A percentile compares a stretch with the other conserved stretches of the same genome.
phyloP scores from a whole-genome alignment of 345 rosid species.

The Eucalyptus cloeziana region DNA sequence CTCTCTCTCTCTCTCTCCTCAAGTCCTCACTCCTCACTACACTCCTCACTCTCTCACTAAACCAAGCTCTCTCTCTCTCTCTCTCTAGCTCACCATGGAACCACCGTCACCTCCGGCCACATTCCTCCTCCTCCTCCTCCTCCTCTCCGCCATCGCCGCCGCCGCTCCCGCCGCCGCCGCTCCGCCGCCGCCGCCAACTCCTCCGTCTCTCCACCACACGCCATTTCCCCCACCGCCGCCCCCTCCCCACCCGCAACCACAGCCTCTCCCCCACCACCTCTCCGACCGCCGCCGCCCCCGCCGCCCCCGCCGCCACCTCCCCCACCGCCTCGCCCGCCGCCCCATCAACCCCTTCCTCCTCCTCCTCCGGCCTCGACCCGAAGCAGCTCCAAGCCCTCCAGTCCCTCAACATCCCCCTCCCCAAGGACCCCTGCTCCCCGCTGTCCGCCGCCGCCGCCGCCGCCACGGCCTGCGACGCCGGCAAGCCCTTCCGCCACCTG shows the following conservation, averaged over 20 bases:
- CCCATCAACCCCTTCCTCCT: constrained; percentile 8
- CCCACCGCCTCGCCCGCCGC: constrained; percentile 12
- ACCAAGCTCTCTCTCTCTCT: neutral
- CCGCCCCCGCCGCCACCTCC: neutral
- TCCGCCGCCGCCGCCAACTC: neutral
- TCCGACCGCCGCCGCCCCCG: constrained; percentile 2
- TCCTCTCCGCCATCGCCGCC: neutral
- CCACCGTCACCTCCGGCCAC: neutral
- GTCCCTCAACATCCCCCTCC: constrained; percentile 60
- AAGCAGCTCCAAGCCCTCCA: constrained; percentile 66
- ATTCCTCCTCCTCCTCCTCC: neutral
- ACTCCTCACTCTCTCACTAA: neutral
- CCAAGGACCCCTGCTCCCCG: constrained; percentile 51
- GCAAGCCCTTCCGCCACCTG: constrained; percentile 69
- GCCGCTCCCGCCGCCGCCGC: neutral
- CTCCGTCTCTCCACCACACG: neutral
- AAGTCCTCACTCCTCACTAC: neutral
- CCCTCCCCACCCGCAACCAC: neutral
- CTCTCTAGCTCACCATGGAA: constrained; percentile 24
- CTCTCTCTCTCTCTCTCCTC: neutral
- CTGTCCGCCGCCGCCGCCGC: constrained; percentile 8
- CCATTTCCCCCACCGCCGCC: neutral
- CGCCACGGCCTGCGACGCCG: constrained; percentile 36
- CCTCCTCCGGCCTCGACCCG: constrained; percentile 56
- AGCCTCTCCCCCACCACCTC: constrained; percentile 14